Conservation (phyloP, 148 eudicot species). For the Mesembryanthemum crystallinum region DNA sequence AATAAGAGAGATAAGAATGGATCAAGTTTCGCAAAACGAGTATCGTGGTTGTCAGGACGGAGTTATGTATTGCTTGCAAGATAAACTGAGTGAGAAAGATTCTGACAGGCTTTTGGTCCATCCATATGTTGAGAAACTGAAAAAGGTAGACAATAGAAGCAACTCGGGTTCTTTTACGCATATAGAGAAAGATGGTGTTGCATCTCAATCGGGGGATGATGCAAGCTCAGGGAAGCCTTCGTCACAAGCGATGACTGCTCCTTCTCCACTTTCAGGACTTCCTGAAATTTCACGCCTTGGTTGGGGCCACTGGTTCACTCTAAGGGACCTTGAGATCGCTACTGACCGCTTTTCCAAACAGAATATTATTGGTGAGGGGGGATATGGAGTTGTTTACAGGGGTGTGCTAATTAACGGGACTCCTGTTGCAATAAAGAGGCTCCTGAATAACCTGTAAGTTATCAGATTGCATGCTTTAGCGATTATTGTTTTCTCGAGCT, state of each 20-base stretch:
- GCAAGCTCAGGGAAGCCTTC: constrained; percentile 31
- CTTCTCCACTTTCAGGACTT: constrained; percentile 70
- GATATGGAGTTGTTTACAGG: constrained; percentile 77
- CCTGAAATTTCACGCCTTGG: constrained; percentile 83
- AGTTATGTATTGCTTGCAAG: constrained; percentile 27
- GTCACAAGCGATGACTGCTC: constrained; percentile 31
- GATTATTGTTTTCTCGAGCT: neutral
- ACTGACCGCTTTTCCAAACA: constrained; percentile 66
- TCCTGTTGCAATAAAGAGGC: constrained; percentile 74
- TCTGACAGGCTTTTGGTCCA: constrained; percentile 49
- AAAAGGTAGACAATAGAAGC: constrained; percentile 37
- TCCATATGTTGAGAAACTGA: constrained; percentile 42
- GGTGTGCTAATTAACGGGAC: constrained; percentile 68
- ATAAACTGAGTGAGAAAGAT: constrained; percentile 48
- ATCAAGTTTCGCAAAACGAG: constrained; percentile 44
- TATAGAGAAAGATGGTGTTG: constrained; percentile 30
- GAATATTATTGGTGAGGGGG: constrained; percentile 81
- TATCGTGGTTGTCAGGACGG: constrained; percentile 29
- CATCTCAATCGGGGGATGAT: constrained; percentile 46
- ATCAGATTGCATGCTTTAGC: neutral
- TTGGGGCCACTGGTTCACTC: constrained; percentile 92
- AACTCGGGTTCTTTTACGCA: constrained; percentile 49
- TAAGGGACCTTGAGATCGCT: constrained; percentile 71
- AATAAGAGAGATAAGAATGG: constrained; percentile 63
- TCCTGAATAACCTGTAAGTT: constrained; percentile 76